Evolutionary conservation across 805 yeast species (phyloP).

Genomic region (Starmerella kuoi): DNA sequence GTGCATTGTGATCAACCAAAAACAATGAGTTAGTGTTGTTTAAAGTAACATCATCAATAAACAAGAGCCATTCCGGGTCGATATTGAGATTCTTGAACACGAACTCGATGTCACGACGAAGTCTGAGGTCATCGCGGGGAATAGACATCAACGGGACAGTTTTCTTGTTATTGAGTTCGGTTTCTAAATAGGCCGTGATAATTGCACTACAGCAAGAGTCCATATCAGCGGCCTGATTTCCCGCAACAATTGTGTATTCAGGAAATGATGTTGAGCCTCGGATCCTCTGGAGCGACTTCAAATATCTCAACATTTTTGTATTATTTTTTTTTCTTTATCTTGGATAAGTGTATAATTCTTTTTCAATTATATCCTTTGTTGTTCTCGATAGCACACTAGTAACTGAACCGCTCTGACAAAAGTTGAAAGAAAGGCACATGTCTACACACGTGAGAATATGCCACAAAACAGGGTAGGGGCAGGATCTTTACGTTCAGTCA

Average conservation of each 20-base stretch:
- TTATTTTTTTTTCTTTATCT: background rate
- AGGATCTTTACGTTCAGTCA: too few species aligned
- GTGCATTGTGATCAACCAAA: constrained; percentile 56
- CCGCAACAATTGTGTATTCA: constrained; percentile 40
- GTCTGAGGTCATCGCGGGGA: constrained; percentile 46
- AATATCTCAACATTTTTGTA: constrained; percentile 12
- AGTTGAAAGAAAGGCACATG: too few species aligned
- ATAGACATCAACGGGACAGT: constrained; percentile 69
- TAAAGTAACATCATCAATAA: constrained; percentile 48
- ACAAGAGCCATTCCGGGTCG: constrained; percentile 40
- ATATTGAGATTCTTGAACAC: constrained; percentile 41
- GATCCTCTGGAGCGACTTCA: constrained; percentile 5
- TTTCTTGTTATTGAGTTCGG: constrained; percentile 19
- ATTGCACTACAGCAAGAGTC: constrained; percentile 78
- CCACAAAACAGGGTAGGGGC: too few species aligned
- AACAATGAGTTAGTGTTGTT: constrained; percentile 33
- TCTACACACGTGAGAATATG: too few species aligned
- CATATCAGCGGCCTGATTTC: constrained; percentile 79
- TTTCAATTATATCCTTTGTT: background rate
- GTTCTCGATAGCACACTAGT: too few species aligned
- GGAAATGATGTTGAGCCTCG: background rate
- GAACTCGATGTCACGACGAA: constrained; percentile 59
- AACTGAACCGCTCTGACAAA: too few species aligned
- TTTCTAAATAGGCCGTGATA: constrained; percentile 47
- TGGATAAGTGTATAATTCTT: too few species aligned